These are phyloP conservation scores for Ormosia semicastrata DNA, from an alignment of 306 rosid genomes.

Conservation along the genomic window DNA sequence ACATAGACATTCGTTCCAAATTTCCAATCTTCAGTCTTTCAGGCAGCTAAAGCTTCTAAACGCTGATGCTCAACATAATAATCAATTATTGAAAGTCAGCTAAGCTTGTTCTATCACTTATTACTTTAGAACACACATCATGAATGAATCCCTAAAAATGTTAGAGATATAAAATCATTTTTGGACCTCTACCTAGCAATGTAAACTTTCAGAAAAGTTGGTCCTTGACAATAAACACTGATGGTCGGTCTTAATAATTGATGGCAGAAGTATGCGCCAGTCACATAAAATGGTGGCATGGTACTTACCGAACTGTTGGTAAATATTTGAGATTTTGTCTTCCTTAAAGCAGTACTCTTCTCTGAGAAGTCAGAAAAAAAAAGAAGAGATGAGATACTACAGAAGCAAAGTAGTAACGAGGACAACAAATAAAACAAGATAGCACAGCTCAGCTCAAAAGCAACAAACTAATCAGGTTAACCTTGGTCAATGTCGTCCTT, in stretches of 20 bases:
- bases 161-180: background rate
- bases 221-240: background rate
- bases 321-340: constrained; percentile 57
- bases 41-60: background rate
- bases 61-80: background rate
- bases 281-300: background rate
- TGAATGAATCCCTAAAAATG: background rate
- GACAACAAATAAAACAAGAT: background rate
- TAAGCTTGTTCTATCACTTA: background rate
- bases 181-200: background rate
- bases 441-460: background rate
- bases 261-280: background rate
- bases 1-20: background rate
- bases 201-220: background rate
- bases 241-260: background rate
- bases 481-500: constrained; percentile 58
- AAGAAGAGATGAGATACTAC: constrained; percentile 4
- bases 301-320: constrained; percentile 55
- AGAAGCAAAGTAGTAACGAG: background rate
- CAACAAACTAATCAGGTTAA: background rate
- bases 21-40: background rate
- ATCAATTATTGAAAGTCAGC: background rate
- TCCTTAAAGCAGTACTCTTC: constrained; percentile 46
- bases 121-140: background rate
- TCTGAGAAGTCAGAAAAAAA: constrained; percentile 31